Base-by-base conservation (phyloP, 2,329 filamentous ascomycete species). In the Beauveria varroae region DNA sequence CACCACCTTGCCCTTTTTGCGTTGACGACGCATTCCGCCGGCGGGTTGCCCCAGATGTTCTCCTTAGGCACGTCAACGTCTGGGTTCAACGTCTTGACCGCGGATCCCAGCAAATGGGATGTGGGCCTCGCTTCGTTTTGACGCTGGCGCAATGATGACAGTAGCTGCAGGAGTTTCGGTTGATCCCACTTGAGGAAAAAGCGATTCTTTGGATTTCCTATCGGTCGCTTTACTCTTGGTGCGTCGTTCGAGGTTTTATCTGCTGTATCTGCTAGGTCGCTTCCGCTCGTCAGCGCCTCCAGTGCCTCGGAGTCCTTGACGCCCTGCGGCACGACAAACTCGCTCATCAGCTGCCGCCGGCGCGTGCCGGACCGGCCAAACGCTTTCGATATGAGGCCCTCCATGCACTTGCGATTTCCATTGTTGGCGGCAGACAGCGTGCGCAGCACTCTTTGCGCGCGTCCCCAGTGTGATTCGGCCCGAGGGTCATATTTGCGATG, bases 351-450 rank as follows among this genome's bases (percentile, higher is more conserved):
- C 56, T 78, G 68, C 16, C 81, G 78, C 49, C 84, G 76, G 40
- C 81, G 74, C 60, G 74, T 75, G 20, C 85, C 85, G 0, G 71
- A 65, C 34, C 84, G 77, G 7, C 81, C 85, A 66, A 86, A 85
- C 1, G 76, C 79, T 22, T 76, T 68, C 49, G 74, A 65, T 37
- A 86, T 73, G 9, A 87, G 70, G 10, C 69, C 73, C 34, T 74
- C 69, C 74, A 87, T 77, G 55, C 78, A 77, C 0, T 64, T 56
- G 40, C 74, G 63, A 63, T 83, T 75, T 40, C 85, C 85, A 12
- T 73, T 68, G 64, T 82, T 82, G 65, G 83, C 83, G 3, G 81
- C 80, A 40, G 79, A 76, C 1, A 88, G 71, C 12, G 71, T 74
- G 41, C 78, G 77, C 22, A 85, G 73, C n/a, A 72, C 66, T 26